Percentiles rank a stretch among this genome's conserved stretches.
phyloP scores from a whole-genome alignment of 192 early-diverging fungal genomes.

The Coemansia sp. region DNA sequence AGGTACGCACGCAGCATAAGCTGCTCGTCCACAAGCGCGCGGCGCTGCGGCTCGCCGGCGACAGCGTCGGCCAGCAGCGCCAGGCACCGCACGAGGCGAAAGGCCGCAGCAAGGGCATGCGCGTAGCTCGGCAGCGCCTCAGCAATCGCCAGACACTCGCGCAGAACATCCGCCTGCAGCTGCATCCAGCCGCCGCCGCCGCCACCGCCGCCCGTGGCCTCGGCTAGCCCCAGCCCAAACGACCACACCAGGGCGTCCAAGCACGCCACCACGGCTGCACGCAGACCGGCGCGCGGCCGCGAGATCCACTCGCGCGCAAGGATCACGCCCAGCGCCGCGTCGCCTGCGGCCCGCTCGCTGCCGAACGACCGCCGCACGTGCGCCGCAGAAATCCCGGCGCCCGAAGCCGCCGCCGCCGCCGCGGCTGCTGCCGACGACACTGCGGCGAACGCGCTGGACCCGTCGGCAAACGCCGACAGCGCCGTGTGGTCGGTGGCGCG shows the following conservation, averaged over 20 bases:
- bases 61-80: slow-evolving; percentile 15
- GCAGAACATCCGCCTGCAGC: slow-evolving; percentile 39
- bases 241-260: slow-evolving; percentile 31
- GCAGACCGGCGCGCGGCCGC: slow-evolving; percentile 11
- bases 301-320: slow-evolving; percentile 23
- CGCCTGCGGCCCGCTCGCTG: background rate
- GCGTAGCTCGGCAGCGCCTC: slow-evolving; percentile 47
- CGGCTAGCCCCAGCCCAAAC: slow-evolving; percentile 6
- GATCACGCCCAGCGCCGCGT: background rate
- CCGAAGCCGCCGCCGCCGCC: slow-evolving; percentile 6
- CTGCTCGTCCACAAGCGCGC: slow-evolving; percentile 35
- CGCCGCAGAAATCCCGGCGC: slow-evolving; percentile 10
- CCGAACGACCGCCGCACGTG: slow-evolving; percentile 12
- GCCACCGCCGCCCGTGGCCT: slow-evolving; percentile 1
- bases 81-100: slow-evolving; percentile 37
- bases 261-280: slow-evolving; percentile 27
- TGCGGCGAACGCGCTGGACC: slow-evolving; percentile 42
- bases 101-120: slow-evolving; percentile 33
- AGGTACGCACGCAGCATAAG: slow-evolving; percentile 35
- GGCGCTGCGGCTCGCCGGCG: slow-evolving; percentile 13
- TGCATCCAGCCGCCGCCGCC: slow-evolving; percentile 25
- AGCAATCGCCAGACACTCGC: slow-evolving; percentile 39
- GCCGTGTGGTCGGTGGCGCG: slow-evolving; percentile 21
- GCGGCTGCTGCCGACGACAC: slow-evolving; percentile 34
- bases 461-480: slow-evolving; percentile 34